These are phyloP conservation scores for Tricharina praecox DNA, from an alignment of 495 filamentous ascomycete genomes.

Conservation along the genomic window DNA sequence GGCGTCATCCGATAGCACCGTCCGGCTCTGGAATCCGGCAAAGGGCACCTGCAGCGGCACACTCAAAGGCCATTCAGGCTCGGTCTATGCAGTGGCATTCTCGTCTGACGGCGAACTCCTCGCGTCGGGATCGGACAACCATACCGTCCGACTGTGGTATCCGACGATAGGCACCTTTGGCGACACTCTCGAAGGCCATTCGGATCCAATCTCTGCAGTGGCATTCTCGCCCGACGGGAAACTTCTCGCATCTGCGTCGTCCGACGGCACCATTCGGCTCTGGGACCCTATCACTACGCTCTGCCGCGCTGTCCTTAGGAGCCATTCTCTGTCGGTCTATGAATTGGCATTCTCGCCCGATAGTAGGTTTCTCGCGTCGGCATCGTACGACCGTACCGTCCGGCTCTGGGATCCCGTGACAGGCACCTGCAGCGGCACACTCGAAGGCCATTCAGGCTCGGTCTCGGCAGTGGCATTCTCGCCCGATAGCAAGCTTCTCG, in stretches of 20 bases:
- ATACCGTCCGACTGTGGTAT: conserved; percentile 24
- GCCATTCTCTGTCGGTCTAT: not conserved
- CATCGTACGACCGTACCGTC: conserved; percentile 13
- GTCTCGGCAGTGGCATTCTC: conserved; percentile 45
- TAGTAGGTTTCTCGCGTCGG: conserved; percentile 9
- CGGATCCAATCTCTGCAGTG: conserved; percentile 31
- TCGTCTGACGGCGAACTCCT: conserved; percentile 7
- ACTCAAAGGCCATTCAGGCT: conserved; percentile 9
- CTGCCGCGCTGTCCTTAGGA: conserved; percentile 5
- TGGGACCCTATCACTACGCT: conserved; percentile 27
- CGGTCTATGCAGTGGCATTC: conserved; percentile 7
- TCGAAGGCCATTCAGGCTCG: conserved; percentile 39
- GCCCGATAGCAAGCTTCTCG: conserved; percentile 26
- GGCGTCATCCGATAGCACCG: conserved; percentile 12
- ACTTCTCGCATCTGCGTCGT: conserved; percentile 25
- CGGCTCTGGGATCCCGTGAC: conserved; percentile 21
- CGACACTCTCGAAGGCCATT: conserved; percentile 45
- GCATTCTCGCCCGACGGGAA: conserved; percentile 29
- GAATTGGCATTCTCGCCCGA: conserved; percentile 14
- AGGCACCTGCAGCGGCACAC: conserved; percentile 7
- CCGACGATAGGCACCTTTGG: conserved; percentile 11
- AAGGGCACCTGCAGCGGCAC: conserved; percentile 18
- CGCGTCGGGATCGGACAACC: conserved; percentile 16
- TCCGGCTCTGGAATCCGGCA: conserved; percentile 25
- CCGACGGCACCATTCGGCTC: conserved; percentile 28